Conservation (phyloP, 768 basidiomycete genomes). For the Boletus speciosus region DNA sequence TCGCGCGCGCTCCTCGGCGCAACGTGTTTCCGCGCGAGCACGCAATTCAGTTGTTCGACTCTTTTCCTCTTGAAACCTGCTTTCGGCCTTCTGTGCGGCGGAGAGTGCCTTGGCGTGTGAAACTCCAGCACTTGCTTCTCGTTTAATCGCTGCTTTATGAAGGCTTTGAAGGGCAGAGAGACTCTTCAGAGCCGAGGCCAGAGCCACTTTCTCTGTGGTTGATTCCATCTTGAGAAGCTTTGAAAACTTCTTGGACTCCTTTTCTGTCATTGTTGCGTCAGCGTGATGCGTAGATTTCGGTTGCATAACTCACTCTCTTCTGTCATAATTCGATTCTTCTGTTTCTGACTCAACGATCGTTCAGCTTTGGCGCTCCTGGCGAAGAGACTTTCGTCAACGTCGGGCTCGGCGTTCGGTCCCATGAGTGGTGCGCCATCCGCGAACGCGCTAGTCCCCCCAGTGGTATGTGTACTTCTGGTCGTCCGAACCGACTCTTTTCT, state of each 20-base stretch:
- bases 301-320: conserved; percentile 42
- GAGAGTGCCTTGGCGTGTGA: conserved; percentile 51
- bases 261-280: conserved; percentile 35
- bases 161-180: conserved; percentile 64
- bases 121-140: conserved; percentile 56
- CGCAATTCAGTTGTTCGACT: conserved; percentile 50
- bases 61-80: conserved; percentile 58
- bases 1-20: conserved; percentile 55
- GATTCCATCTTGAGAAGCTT: conserved; percentile 71
- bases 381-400: conserved; percentile 40
- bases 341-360: conserved; percentile 44
- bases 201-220: conserved; percentile 60
- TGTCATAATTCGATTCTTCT: conserved; percentile 49
- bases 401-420: conserved; percentile 43
- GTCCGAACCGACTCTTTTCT: conserved; percentile 26
- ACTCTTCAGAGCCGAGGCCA: conserved; percentile 59
- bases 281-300: neutral
- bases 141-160: conserved; percentile 66
- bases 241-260: conserved; percentile 57
- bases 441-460: conserved; percentile 35
- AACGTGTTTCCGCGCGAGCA: conserved; percentile 42
- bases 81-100: conserved; percentile 61
- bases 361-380: conserved; percentile 47
- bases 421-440: conserved; percentile 53
- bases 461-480: conserved; percentile 15